phyloP scores from a whole-genome alignment of 805 yeast species.

The Sugiyamaella valdiviana region DNA sequence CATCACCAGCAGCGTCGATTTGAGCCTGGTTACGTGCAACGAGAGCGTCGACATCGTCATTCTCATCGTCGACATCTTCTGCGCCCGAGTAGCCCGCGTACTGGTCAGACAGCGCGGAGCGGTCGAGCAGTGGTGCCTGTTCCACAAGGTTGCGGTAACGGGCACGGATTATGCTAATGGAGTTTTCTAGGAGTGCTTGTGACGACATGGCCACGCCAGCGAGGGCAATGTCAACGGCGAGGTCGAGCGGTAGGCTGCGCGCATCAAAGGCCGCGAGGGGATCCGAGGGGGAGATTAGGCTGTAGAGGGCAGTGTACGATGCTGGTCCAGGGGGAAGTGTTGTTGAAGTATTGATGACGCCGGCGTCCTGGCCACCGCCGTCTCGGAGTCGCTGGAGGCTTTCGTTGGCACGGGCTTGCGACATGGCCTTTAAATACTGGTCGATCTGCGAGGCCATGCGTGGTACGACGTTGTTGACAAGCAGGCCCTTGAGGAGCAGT shows the following conservation, averaged over 20 bases:
- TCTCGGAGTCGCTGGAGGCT: conserved; percentile 27
- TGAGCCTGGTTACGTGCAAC: conserved; percentile 5
- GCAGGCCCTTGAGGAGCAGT: conserved; percentile 22
- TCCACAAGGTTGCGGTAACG: conserved; percentile 50
- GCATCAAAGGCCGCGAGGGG: conserved; percentile 66
- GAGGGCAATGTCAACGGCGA: conserved; percentile 58
- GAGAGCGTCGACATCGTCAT: conserved; percentile 18
- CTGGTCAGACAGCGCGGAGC: conserved; percentile 6
- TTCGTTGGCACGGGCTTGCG: conserved; percentile 26
- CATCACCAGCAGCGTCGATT: conserved; percentile 16
- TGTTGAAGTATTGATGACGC: conserved; percentile 13
- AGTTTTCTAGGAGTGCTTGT: conserved; percentile 50
- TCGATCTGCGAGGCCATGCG: conserved; percentile 30
- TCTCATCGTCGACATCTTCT: conserved; percentile 28
- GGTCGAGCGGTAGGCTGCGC: conserved; percentile 55
- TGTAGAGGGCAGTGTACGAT: conserved; percentile 57
- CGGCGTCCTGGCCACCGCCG: conserved; percentile 22
- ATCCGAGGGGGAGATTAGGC: conserved; percentile 55
- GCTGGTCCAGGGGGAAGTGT: conserved; percentile 23
- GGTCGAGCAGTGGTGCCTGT: conserved; percentile 17
- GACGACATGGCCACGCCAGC: conserved; percentile 57
- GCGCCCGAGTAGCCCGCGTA: conserved; percentile 29
- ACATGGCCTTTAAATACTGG: conserved; percentile 26
- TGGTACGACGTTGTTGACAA: conserved; percentile 28
- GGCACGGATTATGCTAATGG: conserved; percentile 60